phyloP scores from a whole-genome alignment of 2,329 filamentous ascomycete species.

The Claviceps sp. region DNA sequence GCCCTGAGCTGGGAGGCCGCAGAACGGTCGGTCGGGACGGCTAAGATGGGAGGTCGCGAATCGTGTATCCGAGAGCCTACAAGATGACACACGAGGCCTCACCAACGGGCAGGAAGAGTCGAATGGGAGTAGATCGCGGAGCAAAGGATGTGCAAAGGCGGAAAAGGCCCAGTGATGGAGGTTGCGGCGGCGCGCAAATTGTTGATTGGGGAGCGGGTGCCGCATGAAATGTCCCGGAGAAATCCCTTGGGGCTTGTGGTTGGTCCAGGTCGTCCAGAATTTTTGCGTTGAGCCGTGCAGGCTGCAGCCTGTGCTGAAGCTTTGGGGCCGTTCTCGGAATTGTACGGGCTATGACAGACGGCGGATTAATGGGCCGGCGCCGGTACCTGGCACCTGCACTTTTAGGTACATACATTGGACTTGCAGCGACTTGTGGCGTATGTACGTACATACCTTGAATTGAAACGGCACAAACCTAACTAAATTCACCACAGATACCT shows the following conservation, averaged over 20 bases:
- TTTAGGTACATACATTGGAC: too few species aligned
- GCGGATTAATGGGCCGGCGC: neutral
- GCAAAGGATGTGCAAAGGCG: constrained; percentile 8
- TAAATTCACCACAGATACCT: too few species aligned
- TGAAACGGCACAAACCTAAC: too few species aligned
- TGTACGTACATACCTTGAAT: too few species aligned
- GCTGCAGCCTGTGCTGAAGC: constrained; percentile 21
- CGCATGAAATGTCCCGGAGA: constrained; percentile 16
- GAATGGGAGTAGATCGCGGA: constrained; percentile 6
- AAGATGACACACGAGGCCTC: constrained; percentile 1
- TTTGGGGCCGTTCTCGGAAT: constrained; percentile 18
- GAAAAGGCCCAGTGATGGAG: constrained; percentile 1
- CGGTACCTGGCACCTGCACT: neutral
- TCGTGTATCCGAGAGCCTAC: neutral
- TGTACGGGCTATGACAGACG: neutral
- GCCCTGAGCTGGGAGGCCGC: constrained; percentile 11
- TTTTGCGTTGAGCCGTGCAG: constrained; percentile 25
- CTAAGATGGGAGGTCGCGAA: constrained; percentile 9
- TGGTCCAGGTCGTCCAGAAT: constrained; percentile 21
- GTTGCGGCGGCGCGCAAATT: constrained; percentile 15
- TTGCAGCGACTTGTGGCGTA: too few species aligned
- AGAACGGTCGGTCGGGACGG: constrained; percentile 5
- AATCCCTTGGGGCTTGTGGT: constrained; percentile 23
- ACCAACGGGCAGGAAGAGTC: neutral
- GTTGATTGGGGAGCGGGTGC: constrained; percentile 15